Evolutionary conservation across 1,284 basidiomycete species (phyloP).

Genomic region (Austroboletus novae-zelandiae): DNA sequence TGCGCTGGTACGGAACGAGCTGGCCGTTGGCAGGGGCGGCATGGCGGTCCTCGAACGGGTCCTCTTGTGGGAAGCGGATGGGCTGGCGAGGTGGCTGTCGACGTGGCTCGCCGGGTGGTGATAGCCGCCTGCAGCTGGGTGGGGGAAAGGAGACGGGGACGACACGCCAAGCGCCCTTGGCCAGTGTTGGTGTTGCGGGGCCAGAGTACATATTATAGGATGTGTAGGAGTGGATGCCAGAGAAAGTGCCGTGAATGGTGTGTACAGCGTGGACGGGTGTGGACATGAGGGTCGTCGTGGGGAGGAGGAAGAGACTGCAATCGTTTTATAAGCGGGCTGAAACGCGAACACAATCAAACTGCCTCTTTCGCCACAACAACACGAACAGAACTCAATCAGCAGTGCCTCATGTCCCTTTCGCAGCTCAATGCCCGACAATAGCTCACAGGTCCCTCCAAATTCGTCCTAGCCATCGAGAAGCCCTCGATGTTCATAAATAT

Average conservation of each 20-base stretch:
- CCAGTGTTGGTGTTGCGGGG: constrained; percentile 25
- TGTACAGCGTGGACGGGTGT: constrained; percentile 29
- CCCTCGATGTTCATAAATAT: not conserved
- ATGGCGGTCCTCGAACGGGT: constrained; percentile 27
- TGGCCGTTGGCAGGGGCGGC: constrained; percentile 13
- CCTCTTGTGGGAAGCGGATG: constrained; percentile 22
- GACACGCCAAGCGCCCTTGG: constrained; percentile 26
- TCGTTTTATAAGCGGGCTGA: constrained; percentile 2
- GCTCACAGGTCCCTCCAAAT: too few relatives aligned
- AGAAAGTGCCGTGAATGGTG: constrained; percentile 33
- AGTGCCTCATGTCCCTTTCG: constrained; percentile 11
- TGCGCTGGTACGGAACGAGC: constrained; percentile 24
- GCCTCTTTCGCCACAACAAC: constrained; percentile 22
- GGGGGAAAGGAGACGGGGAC: constrained; percentile 18
- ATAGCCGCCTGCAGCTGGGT: constrained; percentile 29
- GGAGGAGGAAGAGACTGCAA: not conserved
- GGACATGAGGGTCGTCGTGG: constrained; percentile 18
- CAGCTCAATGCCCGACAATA: not conserved
- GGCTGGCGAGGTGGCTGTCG: constrained; percentile 18
- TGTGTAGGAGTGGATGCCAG: constrained; percentile 19
- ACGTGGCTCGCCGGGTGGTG: constrained; percentile 12
- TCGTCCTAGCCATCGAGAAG: too few relatives aligned
- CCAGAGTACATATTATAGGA: constrained; percentile 25
- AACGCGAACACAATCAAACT: constrained; percentile 12
- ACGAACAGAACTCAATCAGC: not conserved